phyloP scores from a whole-genome alignment of 768 basidiomycete genomes.

The Asterophora lycoperdoides region DNA sequence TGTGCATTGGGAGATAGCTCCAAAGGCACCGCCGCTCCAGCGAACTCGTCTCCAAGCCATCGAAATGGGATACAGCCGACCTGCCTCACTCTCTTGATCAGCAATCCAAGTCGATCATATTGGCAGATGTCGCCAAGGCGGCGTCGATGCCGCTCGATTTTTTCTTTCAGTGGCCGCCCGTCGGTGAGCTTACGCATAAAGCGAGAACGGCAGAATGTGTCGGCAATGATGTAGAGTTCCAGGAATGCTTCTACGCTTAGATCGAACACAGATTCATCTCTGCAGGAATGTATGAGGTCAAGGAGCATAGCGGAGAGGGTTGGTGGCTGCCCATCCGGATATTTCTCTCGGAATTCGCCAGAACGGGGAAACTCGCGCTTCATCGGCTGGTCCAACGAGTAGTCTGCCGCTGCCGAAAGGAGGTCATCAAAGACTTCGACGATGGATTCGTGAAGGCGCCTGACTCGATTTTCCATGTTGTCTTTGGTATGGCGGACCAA shows the following conservation, averaged over 20 bases:
- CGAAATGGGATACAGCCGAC: background rate
- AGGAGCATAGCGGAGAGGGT: too few relatives aligned
- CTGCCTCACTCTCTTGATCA: background rate
- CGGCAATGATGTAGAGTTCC: too few relatives aligned
- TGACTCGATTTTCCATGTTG: background rate
- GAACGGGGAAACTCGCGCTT: background rate
- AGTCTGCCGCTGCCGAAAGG: background rate
- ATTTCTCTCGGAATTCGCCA: too few relatives aligned
- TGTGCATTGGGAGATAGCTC: too few relatives aligned
- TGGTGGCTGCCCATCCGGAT: too few relatives aligned
- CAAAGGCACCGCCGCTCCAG: too few relatives aligned
- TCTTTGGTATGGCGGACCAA: background rate
- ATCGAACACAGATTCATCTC: too few relatives aligned
- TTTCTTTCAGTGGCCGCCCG: background rate
- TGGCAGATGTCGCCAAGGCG: background rate
- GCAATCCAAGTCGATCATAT: background rate
- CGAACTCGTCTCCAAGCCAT: too few relatives aligned
- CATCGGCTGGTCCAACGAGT: background rate
- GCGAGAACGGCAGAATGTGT: background rate
- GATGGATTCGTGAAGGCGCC: background rate
- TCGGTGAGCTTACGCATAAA: background rate
- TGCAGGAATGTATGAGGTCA: too few relatives aligned
- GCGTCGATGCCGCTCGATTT: background rate
- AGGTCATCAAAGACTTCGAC: background rate
- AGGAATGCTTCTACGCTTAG: too few relatives aligned